Conservation (phyloP, 2,329 filamentous ascomycete species). For the Xylaria sp. region DNA sequence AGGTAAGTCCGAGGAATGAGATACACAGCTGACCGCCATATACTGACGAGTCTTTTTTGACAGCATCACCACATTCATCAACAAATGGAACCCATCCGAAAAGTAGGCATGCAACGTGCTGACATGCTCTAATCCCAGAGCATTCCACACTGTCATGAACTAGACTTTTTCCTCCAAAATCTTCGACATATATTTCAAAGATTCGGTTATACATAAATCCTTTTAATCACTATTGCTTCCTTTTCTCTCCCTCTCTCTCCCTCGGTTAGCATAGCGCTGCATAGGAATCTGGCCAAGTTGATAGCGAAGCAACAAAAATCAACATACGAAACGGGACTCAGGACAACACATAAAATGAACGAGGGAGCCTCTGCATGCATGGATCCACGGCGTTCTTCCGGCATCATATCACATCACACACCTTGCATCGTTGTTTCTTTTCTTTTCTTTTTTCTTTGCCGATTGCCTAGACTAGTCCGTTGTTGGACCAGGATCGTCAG, state of each 20-base stretch:
- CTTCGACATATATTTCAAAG: not conserved
- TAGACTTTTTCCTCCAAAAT: not conserved
- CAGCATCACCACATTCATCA: constrained; percentile 46
- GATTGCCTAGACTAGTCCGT: not conserved
- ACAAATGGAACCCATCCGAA: constrained; percentile 48
- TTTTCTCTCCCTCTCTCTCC: constrained; percentile 4
- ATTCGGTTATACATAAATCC: constrained; percentile 7
- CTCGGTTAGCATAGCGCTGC: constrained; percentile 36
- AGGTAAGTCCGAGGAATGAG: constrained; percentile 42
- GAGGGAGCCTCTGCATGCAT: constrained; percentile 28
- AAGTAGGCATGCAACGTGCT: constrained; percentile 26
- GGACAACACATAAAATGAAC: constrained; percentile 30
- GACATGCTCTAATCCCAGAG: constrained; percentile 1
- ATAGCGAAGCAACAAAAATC: constrained; percentile 19
- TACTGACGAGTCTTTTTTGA: constrained; percentile 33
- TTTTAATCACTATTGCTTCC: constrained; percentile 21
- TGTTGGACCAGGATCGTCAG: not conserved
- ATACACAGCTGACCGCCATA: constrained; percentile 2
- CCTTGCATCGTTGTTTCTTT: constrained; percentile 24
- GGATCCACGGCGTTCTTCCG: constrained; percentile 27
- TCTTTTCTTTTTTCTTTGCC: not conserved
- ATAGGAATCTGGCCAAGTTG: constrained; percentile 28
- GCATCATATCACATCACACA: constrained; percentile 20
- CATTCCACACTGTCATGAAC: not conserved
- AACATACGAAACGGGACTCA: constrained; percentile 24